phyloP scores from a whole-genome alignment of 2,329 filamentous ascomycete species.

The Ambrosiella beaveri region DNA sequence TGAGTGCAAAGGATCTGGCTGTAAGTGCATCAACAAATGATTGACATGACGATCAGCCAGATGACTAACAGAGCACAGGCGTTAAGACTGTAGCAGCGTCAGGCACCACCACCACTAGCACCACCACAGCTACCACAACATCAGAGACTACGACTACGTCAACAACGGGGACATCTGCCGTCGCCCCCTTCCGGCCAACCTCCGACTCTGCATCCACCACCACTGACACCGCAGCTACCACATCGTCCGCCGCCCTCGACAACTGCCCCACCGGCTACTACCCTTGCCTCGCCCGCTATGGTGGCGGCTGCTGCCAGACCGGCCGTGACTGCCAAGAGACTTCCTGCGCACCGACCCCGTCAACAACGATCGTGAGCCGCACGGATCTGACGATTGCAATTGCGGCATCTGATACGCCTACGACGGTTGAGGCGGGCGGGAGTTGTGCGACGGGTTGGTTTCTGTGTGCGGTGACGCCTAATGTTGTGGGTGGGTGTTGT shows the following conservation, averaged over 20 bases:
- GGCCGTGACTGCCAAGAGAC: slow-evolving; percentile 70
- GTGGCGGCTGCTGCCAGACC: slow-evolving; percentile 71
- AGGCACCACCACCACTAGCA: slow-evolving; percentile 6
- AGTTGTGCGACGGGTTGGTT: slow-evolving; percentile 70
- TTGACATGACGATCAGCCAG: not conserved
- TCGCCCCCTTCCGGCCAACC: slow-evolving; percentile 15
- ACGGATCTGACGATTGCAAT: slow-evolving; percentile 52
- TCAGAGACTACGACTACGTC: slow-evolving; percentile 27
- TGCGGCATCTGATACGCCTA: slow-evolving; percentile 31
- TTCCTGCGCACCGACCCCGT: slow-evolving; percentile 48
- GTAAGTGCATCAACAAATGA: slow-evolving; percentile 29
- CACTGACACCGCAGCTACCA: slow-evolving; percentile 22
- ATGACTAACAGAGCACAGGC: slow-evolving; percentile 5
- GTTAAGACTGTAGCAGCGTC: slow-evolving; percentile 14
- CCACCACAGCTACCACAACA: slow-evolving; percentile 19
- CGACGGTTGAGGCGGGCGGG: slow-evolving; percentile 22
- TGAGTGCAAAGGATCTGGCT: slow-evolving; percentile 51
- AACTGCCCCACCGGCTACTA: slow-evolving; percentile 81
- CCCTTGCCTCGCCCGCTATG: slow-evolving; percentile 68
- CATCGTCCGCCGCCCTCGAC: slow-evolving; percentile 21
- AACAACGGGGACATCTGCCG: slow-evolving; percentile 21
- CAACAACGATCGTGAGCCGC: slow-evolving; percentile 47
- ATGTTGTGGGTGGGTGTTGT: slow-evolving; percentile 66
- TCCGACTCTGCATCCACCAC: slow-evolving; percentile 22
- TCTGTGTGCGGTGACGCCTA: slow-evolving; percentile 39